A percentile compares a stretch with the other conserved stretches of the same genome.
Evolutionary conservation across 1,284 basidiomycete species (phyloP).

Genomic region (Marasmius sp.): DNA sequence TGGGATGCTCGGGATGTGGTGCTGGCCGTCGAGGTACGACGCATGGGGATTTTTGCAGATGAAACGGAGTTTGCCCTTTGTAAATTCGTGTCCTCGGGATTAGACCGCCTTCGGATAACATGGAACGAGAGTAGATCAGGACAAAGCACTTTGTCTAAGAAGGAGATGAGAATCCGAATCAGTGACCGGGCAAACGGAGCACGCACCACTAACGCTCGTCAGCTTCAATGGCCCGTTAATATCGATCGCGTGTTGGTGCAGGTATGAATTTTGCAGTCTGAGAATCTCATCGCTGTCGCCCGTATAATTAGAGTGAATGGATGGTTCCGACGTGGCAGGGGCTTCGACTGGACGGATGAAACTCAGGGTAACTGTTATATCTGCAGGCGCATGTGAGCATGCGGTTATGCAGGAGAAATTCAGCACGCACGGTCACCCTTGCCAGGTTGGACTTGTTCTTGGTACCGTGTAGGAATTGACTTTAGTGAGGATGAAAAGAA

Average conservation of each 20-base stretch:
- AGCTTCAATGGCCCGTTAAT: constrained; percentile 38
- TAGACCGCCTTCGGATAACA: constrained; percentile 36
- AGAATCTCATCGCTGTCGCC: background rate
- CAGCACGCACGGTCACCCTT: constrained; percentile 40
- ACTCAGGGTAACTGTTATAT: constrained; percentile 52
- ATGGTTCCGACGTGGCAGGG: constrained; percentile 18
- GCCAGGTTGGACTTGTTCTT: constrained; percentile 34
- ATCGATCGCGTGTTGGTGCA: constrained; percentile 35
- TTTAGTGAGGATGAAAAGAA: constrained; percentile 50
- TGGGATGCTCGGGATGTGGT: background rate
- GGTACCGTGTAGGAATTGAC: constrained; percentile 50
- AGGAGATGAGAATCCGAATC: background rate
- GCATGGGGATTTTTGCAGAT: background rate
- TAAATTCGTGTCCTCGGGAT: background rate
- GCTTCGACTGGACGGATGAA: constrained; percentile 39
- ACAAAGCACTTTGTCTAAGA: constrained; percentile 4
- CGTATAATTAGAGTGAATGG: constrained; percentile 17
- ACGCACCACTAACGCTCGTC: constrained; percentile 20
- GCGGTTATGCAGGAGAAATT: background rate
- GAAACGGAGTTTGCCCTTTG: background rate
- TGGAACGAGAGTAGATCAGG: constrained; percentile 43
- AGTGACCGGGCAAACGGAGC: background rate
- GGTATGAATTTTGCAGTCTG: constrained; percentile 11
- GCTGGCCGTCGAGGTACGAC: constrained; percentile 1
- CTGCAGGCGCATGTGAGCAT: constrained; percentile 25